Evolutionary conservation across 371 early-diverging fungal species (phyloP).

Genomic region (Batrachochytrium dendrobatidis): DNA sequence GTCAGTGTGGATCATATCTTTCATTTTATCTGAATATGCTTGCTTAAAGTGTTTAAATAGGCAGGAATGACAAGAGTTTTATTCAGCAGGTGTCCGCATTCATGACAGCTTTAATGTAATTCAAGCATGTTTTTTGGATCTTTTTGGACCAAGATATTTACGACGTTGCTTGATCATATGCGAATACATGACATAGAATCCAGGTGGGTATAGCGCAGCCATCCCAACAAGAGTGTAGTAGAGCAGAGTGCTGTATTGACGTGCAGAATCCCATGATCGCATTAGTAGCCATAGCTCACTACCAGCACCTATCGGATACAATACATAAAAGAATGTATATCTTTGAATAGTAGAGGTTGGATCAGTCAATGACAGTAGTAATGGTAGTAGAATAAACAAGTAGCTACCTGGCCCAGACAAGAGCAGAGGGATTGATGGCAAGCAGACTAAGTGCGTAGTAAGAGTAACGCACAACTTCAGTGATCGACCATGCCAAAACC

Average conservation of each 20-base stretch:
- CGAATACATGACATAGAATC: slow-evolving; percentile 77
- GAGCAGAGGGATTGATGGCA: slow-evolving; percentile 41
- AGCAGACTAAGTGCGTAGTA: slow-evolving; percentile 72
- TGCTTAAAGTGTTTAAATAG: too few species aligned
- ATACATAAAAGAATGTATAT: slow-evolving; percentile 81
- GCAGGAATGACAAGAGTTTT: too few species aligned
- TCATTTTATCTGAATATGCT: too few species aligned
- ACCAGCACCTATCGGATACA: slow-evolving; percentile 85
- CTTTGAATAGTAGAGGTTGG: slow-evolving; percentile 28
- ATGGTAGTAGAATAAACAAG: background rate
- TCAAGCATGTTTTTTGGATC: too few species aligned
- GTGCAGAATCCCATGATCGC: slow-evolving; percentile 60
- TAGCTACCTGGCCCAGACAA: slow-evolving; percentile 59
- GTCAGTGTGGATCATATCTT: background rate
- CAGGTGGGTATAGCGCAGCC: slow-evolving; percentile 59
- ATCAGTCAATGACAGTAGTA: background rate
- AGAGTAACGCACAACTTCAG: slow-evolving; percentile 81
- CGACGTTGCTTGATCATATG: slow-evolving; percentile 86
- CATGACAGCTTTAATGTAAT: too few species aligned
- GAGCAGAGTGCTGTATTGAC: slow-evolving; percentile 40
- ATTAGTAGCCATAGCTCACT: slow-evolving; percentile 75
- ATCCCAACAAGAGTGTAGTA: slow-evolving; percentile 52
- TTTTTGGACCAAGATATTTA: slow-evolving; percentile 58
- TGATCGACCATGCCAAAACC: slow-evolving; percentile 88
- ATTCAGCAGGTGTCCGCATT: too few species aligned